These are phyloP conservation scores for Sugiyamaella novakii DNA, from an alignment of 1,139 yeast species.

Conservation along the genomic window DNA sequence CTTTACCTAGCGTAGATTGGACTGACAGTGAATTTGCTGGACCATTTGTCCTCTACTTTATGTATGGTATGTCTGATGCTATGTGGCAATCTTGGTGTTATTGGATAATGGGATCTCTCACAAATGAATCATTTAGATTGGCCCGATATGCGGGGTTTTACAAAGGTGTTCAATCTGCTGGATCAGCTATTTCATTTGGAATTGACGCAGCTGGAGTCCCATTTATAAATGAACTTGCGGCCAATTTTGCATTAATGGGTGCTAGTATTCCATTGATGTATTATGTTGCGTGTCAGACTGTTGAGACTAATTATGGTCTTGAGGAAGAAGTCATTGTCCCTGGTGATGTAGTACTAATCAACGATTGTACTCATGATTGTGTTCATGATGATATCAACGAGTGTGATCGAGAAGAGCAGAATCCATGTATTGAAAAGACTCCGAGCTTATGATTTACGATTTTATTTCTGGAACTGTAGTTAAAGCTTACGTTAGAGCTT, in stretches of 20 bases:
- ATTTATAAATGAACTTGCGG: constrained; percentile 27
- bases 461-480: too few species aligned
- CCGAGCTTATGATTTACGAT: too few species aligned
- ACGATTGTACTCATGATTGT: too few species aligned
- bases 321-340: constrained; percentile 28
- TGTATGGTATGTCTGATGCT: constrained; percentile 29
- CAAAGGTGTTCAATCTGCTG: constrained; percentile 29
- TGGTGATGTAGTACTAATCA: constrained; percentile 10
- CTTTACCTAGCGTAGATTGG: constrained; percentile 28
- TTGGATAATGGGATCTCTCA: constrained; percentile 30
- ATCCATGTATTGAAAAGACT: too few species aligned
- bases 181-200: constrained; percentile 29
- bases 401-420: too few species aligned
- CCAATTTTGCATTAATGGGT: constrained; percentile 27
- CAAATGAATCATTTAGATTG: constrained; percentile 26
- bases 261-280: constrained; percentile 27
- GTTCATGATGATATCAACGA: too few species aligned
- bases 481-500: too few species aligned
- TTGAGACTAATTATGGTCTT: constrained; percentile 28
- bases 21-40: constrained; percentile 26
- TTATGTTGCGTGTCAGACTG: constrained; percentile 24
- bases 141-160: constrained; percentile 30
- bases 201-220: constrained; percentile 30
- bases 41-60: constrained; percentile 26
- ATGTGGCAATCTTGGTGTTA: constrained; percentile 32